Conservation (phyloP, 1,284 basidiomycete genomes). For the Rhodotorula sp. region DNA sequence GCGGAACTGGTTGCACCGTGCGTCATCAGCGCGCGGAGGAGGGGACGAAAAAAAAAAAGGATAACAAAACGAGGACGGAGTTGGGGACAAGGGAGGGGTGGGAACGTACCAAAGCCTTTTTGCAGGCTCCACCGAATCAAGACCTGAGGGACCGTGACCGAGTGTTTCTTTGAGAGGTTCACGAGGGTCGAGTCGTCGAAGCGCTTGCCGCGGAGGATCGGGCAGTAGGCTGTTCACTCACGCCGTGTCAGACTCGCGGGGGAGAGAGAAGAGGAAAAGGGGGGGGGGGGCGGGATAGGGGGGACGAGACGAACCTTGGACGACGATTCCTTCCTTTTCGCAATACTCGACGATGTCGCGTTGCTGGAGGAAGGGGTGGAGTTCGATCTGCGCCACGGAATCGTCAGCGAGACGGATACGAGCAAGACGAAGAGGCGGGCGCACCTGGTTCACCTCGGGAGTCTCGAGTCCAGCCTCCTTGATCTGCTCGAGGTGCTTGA, state of each 20-base stretch:
- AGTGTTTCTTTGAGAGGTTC: slow-evolving; percentile 61
- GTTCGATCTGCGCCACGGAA: slow-evolving; percentile 50
- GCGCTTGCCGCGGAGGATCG: slow-evolving; percentile 62
- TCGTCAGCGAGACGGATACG: slow-evolving; percentile 42
- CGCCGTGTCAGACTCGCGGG: no score
- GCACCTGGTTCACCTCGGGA: slow-evolving; percentile 80
- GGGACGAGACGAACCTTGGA: slow-evolving; percentile 61
- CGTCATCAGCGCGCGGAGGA: background rate
- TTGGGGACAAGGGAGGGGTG: slow-evolving; percentile 7
- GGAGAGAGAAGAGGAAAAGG: no score
- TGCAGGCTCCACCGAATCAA: slow-evolving; percentile 80
- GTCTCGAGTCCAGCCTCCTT: slow-evolving; percentile 59
- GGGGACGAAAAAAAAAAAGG: background rate
- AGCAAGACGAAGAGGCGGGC: slow-evolving; percentile 40
- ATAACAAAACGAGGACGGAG: background rate
- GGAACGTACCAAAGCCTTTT: slow-evolving; percentile 59
- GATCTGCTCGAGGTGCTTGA: slow-evolving; percentile 76
- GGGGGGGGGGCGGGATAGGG: background rate
- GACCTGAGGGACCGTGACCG: slow-evolving; percentile 67
- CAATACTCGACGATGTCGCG: slow-evolving; percentile 75
- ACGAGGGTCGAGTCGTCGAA: slow-evolving; percentile 60
- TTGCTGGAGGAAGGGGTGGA: slow-evolving; percentile 82
- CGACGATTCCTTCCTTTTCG: slow-evolving; percentile 62
- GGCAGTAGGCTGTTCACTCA: slow-evolving; percentile 61
- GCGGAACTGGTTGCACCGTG: slow-evolving; percentile 55